A percentile compares a stretch with the other conserved stretches of the same genome.
Conservation (phyloP, 768 basidiomycete genomes). For the Podaxis pistillaris region DNA sequence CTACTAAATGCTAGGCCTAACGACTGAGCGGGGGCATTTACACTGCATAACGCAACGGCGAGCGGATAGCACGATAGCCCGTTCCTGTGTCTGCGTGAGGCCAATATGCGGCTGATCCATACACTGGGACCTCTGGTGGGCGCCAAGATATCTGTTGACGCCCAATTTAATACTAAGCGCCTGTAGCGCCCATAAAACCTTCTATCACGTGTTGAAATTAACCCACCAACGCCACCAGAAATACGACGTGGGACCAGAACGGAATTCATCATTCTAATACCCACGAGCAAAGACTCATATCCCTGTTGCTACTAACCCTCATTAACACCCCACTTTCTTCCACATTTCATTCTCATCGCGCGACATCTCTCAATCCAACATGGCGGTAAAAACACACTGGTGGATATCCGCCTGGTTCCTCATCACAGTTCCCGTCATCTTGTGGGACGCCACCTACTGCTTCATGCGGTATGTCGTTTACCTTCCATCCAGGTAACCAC, state of each 20-base stretch:
- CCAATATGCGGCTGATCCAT: not conserved
- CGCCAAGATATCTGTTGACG: not conserved
- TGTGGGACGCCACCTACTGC: constrained; percentile 84
- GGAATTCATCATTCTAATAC: not conserved
- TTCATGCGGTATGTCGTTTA: constrained; percentile 60
- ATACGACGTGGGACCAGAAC: not conserved
- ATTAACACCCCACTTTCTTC: not conserved
- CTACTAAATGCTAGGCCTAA: no score
- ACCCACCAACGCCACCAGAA: not conserved
- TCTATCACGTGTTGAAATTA: not conserved
- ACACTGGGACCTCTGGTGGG: not conserved
- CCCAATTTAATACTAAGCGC: not conserved
- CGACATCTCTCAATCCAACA: constrained; percentile 20
- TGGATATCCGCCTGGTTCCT: constrained; percentile 74
- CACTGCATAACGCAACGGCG: no score
- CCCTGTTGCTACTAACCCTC: not conserved
- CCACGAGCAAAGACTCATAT: not conserved
- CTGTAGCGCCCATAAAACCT: not conserved
- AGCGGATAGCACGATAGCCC: no score
- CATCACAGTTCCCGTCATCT: constrained; percentile 57
- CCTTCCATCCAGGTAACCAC: not conserved
- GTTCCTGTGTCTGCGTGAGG: no score
- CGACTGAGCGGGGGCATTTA: no score
- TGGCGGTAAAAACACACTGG: constrained; percentile 50
- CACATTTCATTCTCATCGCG: not conserved